These are phyloP conservation scores for Sarocladium strictum DNA, from an alignment of 2,329 filamentous ascomycete species.

Conservation along the genomic window DNA sequence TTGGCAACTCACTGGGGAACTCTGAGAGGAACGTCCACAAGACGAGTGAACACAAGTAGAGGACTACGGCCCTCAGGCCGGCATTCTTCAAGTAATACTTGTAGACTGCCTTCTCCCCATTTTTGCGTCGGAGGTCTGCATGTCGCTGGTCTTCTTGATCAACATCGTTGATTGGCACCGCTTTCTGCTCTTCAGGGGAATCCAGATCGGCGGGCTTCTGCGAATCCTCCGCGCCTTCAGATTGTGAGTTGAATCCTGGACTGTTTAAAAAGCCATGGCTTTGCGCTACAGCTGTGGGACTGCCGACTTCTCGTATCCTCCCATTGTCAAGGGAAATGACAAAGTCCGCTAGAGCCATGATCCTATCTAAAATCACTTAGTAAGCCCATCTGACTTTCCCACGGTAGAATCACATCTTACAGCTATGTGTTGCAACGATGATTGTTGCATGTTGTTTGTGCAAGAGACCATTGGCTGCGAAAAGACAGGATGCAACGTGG, in stretches of 20 bases:
- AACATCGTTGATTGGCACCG: not conserved
- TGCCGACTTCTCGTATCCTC: not conserved
- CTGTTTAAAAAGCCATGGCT: not conserved
- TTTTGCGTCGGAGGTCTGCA: constrained; percentile 33
- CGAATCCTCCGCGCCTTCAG: not conserved
- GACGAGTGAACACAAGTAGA: constrained; percentile 34
- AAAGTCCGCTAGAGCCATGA: not conserved
- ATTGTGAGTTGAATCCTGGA: not conserved
- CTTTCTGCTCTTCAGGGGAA: not conserved
- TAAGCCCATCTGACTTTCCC: not conserved
- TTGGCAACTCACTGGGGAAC: constrained; percentile 18
- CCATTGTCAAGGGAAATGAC: not conserved
- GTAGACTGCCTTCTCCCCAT: constrained; percentile 26
- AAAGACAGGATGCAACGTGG: constrained; percentile 17
- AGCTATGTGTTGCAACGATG: not conserved
- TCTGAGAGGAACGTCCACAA: constrained; percentile 15
- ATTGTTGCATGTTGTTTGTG: not conserved
- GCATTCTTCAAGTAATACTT: constrained; percentile 22
- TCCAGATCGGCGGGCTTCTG: too few species aligned
- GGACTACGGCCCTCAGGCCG: constrained; percentile 34
- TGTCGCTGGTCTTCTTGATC: not conserved
- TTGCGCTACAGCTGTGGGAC: not conserved
- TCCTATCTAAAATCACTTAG: not conserved
- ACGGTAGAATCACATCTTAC: not conserved
- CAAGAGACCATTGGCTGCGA: not conserved